Percentiles rank a stretch among this genome's conserved stretches.
Conservation (phyloP, 2,329 filamentous ascomycete species). For the Diaporthe vexans region DNA sequence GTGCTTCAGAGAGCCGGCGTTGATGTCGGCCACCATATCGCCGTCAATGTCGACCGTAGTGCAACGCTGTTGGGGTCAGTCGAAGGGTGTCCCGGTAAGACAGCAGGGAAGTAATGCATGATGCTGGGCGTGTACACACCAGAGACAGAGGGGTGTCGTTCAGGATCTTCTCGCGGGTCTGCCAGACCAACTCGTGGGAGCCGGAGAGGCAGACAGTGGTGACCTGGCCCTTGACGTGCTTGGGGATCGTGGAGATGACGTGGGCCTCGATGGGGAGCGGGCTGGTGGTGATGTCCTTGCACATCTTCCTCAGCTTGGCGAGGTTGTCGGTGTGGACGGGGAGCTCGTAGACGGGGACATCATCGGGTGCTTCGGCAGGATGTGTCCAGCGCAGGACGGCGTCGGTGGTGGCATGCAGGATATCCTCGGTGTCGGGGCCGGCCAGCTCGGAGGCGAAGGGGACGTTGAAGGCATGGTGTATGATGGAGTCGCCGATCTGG, state of each 20-base stretch:
- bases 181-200: constrained; percentile 87
- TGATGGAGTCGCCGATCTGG: constrained; percentile 79
- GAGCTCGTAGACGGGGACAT: constrained; percentile 87
- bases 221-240: constrained; percentile 75
- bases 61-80: constrained; percentile 75
- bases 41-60: constrained; percentile 95
- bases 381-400: constrained; percentile 95
- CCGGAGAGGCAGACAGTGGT: constrained; percentile 94
- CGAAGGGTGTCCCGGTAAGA: constrained; percentile 48
- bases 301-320: constrained; percentile 82
- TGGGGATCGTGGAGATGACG: constrained; percentile 86
- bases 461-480: constrained; percentile 97
- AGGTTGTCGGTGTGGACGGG: constrained; percentile 94
- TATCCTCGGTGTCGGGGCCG: constrained; percentile 93
- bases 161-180: constrained; percentile 89
- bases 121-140: constrained; percentile 69
- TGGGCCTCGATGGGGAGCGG: constrained; percentile 83
- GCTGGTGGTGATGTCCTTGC: constrained; percentile 82
- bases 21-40: constrained; percentile 84
- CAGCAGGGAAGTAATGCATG: constrained; percentile 40
- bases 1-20: constrained; percentile 77
- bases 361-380: constrained; percentile 86
- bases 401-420: constrained; percentile 90
- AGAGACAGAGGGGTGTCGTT: constrained; percentile 93
- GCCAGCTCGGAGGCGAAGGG: constrained; percentile 94